Percentiles rank a stretch among this genome's conserved stretches.
phyloP scores from a whole-genome alignment of 495 filamentous ascomycete genomes.

The Aspergillus haitiensis region DNA sequence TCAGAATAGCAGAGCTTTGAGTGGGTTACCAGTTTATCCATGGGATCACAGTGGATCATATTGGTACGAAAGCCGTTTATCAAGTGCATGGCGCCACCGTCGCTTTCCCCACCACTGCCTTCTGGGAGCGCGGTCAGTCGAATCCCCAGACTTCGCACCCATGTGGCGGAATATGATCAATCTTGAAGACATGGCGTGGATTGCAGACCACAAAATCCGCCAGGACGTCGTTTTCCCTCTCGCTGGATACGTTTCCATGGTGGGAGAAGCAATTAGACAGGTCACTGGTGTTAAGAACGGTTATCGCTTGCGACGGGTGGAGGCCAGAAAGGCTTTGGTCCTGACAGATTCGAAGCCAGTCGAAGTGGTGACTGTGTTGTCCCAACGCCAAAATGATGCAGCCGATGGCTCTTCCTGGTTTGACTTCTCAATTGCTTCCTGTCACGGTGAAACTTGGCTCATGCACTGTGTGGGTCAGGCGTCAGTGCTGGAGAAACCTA shows the following conservation, averaged over 20 bases:
- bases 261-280: background rate
- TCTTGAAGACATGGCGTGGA: background rate
- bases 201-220: background rate
- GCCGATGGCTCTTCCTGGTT: too few relatives aligned
- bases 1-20: background rate
- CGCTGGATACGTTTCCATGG: background rate
- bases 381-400: too few relatives aligned
- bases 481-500: too few relatives aligned
- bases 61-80: background rate
- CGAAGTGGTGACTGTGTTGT: too few relatives aligned
- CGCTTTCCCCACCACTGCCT: background rate
- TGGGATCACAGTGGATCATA: background rate
- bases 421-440: too few relatives aligned
- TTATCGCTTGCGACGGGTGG: too few relatives aligned
- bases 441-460: too few relatives aligned
- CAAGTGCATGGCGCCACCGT: background rate
- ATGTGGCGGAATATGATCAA: background rate
- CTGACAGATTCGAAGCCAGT: too few relatives aligned
- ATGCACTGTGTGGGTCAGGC: too few relatives aligned
- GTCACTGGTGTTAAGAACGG: too few relatives aligned
- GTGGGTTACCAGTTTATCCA: background rate
- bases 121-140: background rate
- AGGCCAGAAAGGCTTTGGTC: too few relatives aligned
- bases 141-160: background rate
- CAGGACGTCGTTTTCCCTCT: background rate